phyloP scores from a whole-genome alignment of 2,329 filamentous ascomycete genomes.

The Ophiostoma populinum region DNA sequence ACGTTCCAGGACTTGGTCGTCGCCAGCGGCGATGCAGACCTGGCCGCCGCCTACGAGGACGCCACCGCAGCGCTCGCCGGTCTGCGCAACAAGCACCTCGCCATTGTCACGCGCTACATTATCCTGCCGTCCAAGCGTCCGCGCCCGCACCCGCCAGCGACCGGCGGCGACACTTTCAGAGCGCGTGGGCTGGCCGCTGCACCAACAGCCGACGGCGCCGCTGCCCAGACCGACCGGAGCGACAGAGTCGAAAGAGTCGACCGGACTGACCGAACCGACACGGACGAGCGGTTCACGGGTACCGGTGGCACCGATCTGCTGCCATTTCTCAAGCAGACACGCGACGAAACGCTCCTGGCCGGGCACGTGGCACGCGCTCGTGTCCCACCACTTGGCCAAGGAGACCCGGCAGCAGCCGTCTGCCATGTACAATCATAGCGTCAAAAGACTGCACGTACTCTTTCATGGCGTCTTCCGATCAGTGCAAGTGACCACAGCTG shows the following conservation, averaged over 20 bases:
- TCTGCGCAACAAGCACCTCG: slow-evolving; percentile 85
- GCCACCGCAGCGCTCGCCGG: slow-evolving; percentile 50
- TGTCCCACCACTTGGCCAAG: too few relatives aligned
- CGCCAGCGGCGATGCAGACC: too few relatives aligned
- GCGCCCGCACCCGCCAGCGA: neutral
- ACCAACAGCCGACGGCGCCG: slow-evolving; percentile 39
- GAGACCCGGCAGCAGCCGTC: too few relatives aligned
- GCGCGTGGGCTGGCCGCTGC: neutral
- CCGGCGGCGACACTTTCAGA: too few relatives aligned
- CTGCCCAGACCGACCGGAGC: neutral
- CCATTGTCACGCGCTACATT: slow-evolving; percentile 90
- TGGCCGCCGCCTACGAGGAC: slow-evolving; percentile 41
- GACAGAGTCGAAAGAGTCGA: neutral
- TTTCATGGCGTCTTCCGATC: too few relatives aligned
- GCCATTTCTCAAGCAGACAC: slow-evolving; percentile 74
- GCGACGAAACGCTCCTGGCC: slow-evolving; percentile 52
- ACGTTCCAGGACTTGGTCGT: too few relatives aligned
- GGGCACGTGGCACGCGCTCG: too few relatives aligned
- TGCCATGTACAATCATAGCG: too few relatives aligned
- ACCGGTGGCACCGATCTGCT: slow-evolving; percentile 79
- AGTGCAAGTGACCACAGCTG: too few relatives aligned
- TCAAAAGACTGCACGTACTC: too few relatives aligned
- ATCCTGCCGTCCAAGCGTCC: slow-evolving; percentile 55
- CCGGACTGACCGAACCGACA: slow-evolving; percentile 14
- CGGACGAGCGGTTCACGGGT: slow-evolving; percentile 45